These are phyloP conservation scores for Plasmopara viticola DNA, from an alignment of 352 stramenopile species.

Conservation along the genomic window DNA sequence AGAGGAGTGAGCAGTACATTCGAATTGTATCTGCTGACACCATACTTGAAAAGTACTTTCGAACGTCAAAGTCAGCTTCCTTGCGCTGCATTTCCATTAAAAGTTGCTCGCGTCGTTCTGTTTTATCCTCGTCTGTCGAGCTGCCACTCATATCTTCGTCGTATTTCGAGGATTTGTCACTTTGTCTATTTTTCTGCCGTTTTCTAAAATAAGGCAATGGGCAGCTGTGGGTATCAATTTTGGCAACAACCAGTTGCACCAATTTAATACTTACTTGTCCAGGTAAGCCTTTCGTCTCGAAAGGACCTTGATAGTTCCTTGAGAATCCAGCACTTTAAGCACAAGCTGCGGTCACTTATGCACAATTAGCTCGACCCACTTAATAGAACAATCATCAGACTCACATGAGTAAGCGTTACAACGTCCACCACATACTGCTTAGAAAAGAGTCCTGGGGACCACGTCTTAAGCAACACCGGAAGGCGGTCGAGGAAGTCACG, in stretches of 20 bases:
- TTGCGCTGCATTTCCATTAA: constrained; percentile 83
- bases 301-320: constrained; percentile 82
- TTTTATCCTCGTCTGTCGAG: constrained; percentile 71
- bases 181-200: constrained; percentile 39
- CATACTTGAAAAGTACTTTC: constrained; percentile 76
- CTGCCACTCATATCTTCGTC: constrained; percentile 42
- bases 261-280: constrained; percentile 29
- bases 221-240: constrained; percentile 6
- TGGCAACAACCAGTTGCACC: neutral
- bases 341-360: constrained; percentile 45
- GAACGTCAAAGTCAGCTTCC: constrained; percentile 80
- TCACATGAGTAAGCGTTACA: constrained; percentile 81
- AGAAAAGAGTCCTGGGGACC: constrained; percentile 58
- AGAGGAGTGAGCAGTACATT: constrained; percentile 77
- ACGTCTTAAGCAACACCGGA: constrained; percentile 73
- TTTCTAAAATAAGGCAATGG: constrained; percentile 22
- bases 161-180: constrained; percentile 22
- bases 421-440: constrained; percentile 70
- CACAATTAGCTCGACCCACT: constrained; percentile 4
- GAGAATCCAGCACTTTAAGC: constrained; percentile 78
- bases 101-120: constrained; percentile 55
- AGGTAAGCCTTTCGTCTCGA: constrained; percentile 61
- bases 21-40: constrained; percentile 74
- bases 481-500: constrained; percentile 82
- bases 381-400: constrained; percentile 6